phyloP scores from a whole-genome alignment of 2,329 filamentous ascomycete genomes.

The Aspergillus sp. region DNA sequence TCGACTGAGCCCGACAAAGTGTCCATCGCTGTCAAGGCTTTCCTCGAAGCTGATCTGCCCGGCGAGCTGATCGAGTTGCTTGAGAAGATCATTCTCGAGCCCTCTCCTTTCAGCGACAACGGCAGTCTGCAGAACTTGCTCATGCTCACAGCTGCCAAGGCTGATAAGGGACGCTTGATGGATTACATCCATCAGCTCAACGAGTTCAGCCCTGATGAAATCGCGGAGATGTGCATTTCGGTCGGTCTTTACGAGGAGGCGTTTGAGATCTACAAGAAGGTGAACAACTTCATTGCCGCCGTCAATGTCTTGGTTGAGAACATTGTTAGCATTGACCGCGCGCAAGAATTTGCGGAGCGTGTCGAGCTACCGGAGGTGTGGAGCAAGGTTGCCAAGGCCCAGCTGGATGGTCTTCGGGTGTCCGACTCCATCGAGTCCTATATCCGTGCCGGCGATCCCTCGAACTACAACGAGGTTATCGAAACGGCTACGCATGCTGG shows the following conservation, averaged over 20 bases:
- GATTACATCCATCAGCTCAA: constrained; percentile 93
- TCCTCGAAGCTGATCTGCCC: constrained; percentile 87
- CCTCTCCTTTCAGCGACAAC: constrained; percentile 98
- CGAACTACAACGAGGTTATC: constrained; percentile 93
- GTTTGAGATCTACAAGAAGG: constrained; percentile 98
- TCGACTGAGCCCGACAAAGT: constrained; percentile 93
- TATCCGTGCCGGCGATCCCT: constrained; percentile 89
- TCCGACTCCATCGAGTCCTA: constrained; percentile 94
- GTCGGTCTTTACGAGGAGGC: constrained; percentile 95
- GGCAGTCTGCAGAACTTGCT: constrained; percentile 93
- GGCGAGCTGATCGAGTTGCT: constrained; percentile 94
- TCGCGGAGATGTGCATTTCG: constrained; percentile 88
- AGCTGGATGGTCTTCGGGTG: constrained; percentile 91
- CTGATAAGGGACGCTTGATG: constrained; percentile 92
- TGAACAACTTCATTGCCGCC: constrained; percentile 81
- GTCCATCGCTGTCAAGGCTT: constrained; percentile 87
- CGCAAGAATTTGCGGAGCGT: constrained; percentile 91
- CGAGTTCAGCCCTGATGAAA: constrained; percentile 87
- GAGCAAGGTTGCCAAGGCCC: constrained; percentile 97
- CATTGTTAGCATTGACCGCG: constrained; percentile 95
- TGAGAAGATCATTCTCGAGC: constrained; percentile 99
- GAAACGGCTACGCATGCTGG: constrained; percentile 92
- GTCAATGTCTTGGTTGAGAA: constrained; percentile 93
- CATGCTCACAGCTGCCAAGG: constrained; percentile 94
- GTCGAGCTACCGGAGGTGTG: constrained; percentile 94